Evolutionary conservation across 371 early-diverging fungal genomes (phyloP), one percentile per base, ranked within the genome.

Genomic region (Batrachochytrium dendrobatidis): DNA sequence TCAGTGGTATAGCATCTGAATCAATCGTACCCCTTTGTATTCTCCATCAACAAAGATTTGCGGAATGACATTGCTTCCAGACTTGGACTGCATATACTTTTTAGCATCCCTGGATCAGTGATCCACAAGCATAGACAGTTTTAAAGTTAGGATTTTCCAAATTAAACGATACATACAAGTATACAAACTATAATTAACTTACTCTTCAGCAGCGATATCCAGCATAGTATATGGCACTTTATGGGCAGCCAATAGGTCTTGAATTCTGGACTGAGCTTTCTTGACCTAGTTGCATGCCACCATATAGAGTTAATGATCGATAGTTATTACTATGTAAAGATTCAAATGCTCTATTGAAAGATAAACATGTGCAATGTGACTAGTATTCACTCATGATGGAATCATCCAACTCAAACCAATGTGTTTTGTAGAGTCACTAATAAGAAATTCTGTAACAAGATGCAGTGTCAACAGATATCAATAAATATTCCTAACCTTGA

Each of bases 21-120:
- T 26, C 17, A 49, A 20, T 51, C 66, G 55, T 59, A 82, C 81
- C 60, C 83, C 85, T 63, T 76, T 79, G 66, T 74, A 79, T 58
- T 84, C 82, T 52, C 83, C 85, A 55, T 86, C 80, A 24, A 85
- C 83, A 68, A 83, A 85, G 7, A 87, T 69, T 66, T 84, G 84
- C 18, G 88, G 88, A 25, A 86, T 52, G 5, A 60, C 69, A 15
- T 69, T 75, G 65, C 73, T 80, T 25, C 70, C 79, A 25, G 81
- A 74, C 69, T 82, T 83, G 28, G 75, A 56, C 61, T 78, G 73
- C 80, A 87, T 77, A 61, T 73, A 85, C 44, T 70, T 69, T 65
- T 82, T 83, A 2, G 81, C 84, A n/a, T 76, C 67, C 46, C 74
- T 73, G 53, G 3, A 10, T n/a, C 18, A 45, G 5, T 8, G 10